Evolutionary conservation across 768 basidiomycete species (phyloP).

Genomic region (Epithele typhae): DNA sequence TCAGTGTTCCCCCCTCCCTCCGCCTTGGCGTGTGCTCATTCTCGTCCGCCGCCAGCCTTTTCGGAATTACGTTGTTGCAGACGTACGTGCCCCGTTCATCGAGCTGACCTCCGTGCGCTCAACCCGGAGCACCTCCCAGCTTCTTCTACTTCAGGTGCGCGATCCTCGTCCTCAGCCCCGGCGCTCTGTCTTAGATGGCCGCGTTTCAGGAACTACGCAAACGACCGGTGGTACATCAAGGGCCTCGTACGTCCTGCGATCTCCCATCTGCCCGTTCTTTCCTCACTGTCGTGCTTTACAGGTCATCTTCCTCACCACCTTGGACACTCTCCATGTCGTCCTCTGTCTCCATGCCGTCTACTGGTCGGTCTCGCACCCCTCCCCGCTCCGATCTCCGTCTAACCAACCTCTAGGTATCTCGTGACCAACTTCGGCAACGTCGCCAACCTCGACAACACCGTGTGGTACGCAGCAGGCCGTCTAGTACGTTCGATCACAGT

Average conservation of each 20-base stretch:
- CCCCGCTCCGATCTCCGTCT: too few relatives aligned
- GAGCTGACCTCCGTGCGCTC: too few relatives aligned
- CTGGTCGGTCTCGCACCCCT: conserved; percentile 37
- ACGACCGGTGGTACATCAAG: conserved; percentile 37
- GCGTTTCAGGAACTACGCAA: conserved; percentile 32
- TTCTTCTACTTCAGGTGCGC: conserved; percentile 13
- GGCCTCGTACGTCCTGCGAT: conserved; percentile 35
- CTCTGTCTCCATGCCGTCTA: conserved; percentile 43
- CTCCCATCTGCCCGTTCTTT: too few relatives aligned
- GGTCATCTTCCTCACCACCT: conserved; percentile 25
- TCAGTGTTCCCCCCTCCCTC: too few relatives aligned
- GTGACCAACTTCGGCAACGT: conserved; percentile 40
- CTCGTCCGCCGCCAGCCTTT: too few relatives aligned
- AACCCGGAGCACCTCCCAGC: too few relatives aligned
- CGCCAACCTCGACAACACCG: conserved; percentile 31
- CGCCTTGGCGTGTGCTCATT: too few relatives aligned
- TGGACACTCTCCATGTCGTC: conserved; percentile 42
- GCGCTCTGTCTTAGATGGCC: neutral
- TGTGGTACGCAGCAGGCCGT: conserved; percentile 30
- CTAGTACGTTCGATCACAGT: neutral
- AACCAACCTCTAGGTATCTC: conserved; percentile 42
- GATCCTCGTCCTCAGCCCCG: neutral
- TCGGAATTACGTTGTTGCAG: conserved; percentile 41
- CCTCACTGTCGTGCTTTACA: too few relatives aligned
- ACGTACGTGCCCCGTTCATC: conserved; percentile 9